Conservation (phyloP, 1,284 basidiomycete genomes). For the Irpex sp. region DNA sequence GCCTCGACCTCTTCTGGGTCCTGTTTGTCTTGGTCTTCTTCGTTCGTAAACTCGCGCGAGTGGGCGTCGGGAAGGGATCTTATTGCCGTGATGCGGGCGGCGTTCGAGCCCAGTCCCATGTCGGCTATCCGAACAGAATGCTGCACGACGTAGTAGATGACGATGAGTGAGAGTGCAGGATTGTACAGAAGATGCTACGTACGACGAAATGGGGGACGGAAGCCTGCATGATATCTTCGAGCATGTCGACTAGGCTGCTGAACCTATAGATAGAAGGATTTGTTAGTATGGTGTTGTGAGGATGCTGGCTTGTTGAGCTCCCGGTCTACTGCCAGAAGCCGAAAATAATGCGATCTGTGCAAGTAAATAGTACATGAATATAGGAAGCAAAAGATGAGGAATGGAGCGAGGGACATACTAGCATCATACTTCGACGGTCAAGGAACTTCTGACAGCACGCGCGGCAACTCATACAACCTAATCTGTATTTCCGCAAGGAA, state of each 20-base stretch:
- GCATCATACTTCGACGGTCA: background rate
- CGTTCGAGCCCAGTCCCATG: slow-evolving; percentile 31
- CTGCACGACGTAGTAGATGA: slow-evolving; percentile 13
- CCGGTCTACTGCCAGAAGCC: too few relatives aligned
- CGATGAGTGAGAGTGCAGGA: background rate
- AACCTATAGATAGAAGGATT: slow-evolving; percentile 20
- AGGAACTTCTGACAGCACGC: background rate
- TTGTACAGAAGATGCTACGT: slow-evolving; percentile 6
- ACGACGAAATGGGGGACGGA: slow-evolving; percentile 34
- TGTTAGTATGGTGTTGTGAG: background rate
- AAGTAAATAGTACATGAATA: background rate
- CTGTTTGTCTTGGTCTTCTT: slow-evolving; percentile 17
- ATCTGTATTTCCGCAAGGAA: background rate
- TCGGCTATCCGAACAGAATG: slow-evolving; percentile 35
- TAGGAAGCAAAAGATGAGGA: background rate
- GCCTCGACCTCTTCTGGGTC: slow-evolving; percentile 22
- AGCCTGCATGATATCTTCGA: slow-evolving; percentile 40
- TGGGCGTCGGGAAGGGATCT: slow-evolving; percentile 30
- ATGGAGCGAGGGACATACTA: too few relatives aligned
- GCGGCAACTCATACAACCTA: background rate
- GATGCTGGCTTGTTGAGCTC: background rate
- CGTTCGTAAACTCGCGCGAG: slow-evolving; percentile 11
- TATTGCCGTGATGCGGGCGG: slow-evolving; percentile 33
- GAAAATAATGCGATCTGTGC: too few relatives aligned
- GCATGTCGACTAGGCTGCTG: slow-evolving; percentile 31